A percentile compares a stretch with the other conserved stretches of the same genome.
phyloP scores from a whole-genome alignment of 257 asterid species.

The Solanum peruvianum region DNA sequence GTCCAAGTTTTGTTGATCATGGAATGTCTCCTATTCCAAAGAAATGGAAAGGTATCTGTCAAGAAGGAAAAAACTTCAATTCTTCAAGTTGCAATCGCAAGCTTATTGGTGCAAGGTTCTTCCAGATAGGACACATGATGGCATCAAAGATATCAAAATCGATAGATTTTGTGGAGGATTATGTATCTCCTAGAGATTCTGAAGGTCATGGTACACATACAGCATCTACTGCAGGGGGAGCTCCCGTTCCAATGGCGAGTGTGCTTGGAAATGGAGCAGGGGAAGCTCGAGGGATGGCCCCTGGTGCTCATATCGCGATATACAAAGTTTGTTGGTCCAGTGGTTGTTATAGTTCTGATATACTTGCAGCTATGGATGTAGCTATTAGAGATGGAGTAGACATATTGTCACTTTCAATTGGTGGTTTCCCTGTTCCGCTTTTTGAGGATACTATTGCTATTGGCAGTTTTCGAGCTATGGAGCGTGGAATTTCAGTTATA shows the following conservation, averaged over 20 bases:
- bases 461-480: constrained; percentile 6
- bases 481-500: background rate
- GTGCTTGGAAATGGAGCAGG: constrained; percentile 2
- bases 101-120: constrained; percentile 76
- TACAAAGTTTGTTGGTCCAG: constrained; percentile 9
- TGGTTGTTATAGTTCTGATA: background rate
- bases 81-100: constrained; percentile 64
- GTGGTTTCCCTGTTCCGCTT: background rate
- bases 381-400: constrained; percentile 9
- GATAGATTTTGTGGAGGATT: background rate
- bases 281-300: constrained; percentile 4
- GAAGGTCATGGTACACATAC: constrained; percentile 67
- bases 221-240: constrained; percentile 48
- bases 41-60: constrained; percentile 84
- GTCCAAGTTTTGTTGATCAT: constrained; percentile 72
- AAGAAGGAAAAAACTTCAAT: constrained; percentile 41
- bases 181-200: constrained; percentile 35
- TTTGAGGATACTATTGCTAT: constrained; percentile 5
- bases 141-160: constrained; percentile 37
- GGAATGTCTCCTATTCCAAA: constrained; percentile 68
- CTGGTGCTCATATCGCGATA: constrained; percentile 1
- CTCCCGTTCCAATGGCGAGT: background rate
- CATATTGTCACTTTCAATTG: constrained; percentile 2
- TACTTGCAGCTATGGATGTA: constrained; percentile 6
- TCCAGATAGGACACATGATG: constrained; percentile 66